Base-by-base conservation (phyloP, 129 eudicot genomes). In the Silybum marianum region DNA sequence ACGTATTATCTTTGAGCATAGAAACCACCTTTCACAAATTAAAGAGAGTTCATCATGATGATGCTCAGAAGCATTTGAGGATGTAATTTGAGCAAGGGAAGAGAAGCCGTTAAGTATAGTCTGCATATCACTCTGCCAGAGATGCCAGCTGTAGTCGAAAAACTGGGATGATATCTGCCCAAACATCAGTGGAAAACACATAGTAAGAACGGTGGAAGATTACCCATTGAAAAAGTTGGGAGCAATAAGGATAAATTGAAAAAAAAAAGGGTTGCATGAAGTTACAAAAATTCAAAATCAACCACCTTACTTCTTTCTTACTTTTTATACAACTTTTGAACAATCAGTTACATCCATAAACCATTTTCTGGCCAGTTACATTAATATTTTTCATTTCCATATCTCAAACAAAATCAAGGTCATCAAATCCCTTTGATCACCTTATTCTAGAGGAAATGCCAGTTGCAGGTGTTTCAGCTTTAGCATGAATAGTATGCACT, bases 131-230 rank as follows among this genome's bases (percentile, higher is more conserved):
- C 85, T 89, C 89, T 93, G 98, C 99, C 99, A 95, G 70, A 93
- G 93, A 83, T 89, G 93, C 99, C 99, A 95, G 86, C 99, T 83
- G 86, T 88, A 95, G 80, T 95, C 97, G 72, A 95, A 95, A 88
- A 95, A 95, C 74, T 95, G 98, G 81, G 97, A 85, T n/a, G 97
- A 80, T 88, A 95, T 95, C 99, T 95, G 99, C 81, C 82, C 80
- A 73, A 85, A 74, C 82, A 82, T 67, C 40, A 72, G 40, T 30
- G 80, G 72, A 78, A 79, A 69, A 23, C 86, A 73, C 38, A 66
- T 24, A 44, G 85, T 80, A 79, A 76, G 78, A 83, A 76, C 23
- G 69, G 65, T 40, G 46, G 34, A 62, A 34, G 34, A 9, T 42
- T 73, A 46, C 38, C 68, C 67, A 71, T 22, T 69, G 60, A 58